phyloP scores from a whole-genome alignment of 2,329 filamentous ascomycete species.

The Eurotiales sp. region DNA sequence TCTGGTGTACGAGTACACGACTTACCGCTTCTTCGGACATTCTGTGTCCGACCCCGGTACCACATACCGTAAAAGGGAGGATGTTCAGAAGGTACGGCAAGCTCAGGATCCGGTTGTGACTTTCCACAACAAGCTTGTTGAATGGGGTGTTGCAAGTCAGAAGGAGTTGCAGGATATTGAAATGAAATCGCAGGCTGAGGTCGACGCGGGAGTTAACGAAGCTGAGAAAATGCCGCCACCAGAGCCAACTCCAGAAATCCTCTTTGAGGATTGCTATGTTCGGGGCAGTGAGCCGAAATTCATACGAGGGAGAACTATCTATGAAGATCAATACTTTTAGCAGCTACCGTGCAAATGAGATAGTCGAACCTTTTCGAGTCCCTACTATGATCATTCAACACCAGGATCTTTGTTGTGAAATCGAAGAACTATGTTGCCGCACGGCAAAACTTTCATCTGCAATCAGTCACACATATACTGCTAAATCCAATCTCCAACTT shows the following conservation, averaged over 20 bases:
- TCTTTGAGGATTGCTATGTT: conserved; percentile 92
- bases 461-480: too few relatives aligned
- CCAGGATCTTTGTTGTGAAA: too few relatives aligned
- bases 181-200: conserved; percentile 76
- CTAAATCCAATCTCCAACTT: too few relatives aligned
- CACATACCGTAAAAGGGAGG: conserved; percentile 93
- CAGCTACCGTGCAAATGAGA: too few relatives aligned
- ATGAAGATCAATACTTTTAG: too few relatives aligned
- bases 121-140: conserved; percentile 88
- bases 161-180: conserved; percentile 89
- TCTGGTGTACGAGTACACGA: conserved; percentile 95
- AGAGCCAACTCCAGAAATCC: conserved; percentile 69
- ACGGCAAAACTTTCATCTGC: too few relatives aligned
- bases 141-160: conserved; percentile 82
- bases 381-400: too few relatives aligned
- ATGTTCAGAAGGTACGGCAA: conserved; percentile 94
- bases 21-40: conserved; percentile 94
- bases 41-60: conserved; percentile 97
- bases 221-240: conserved; percentile 81
- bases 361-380: too few relatives aligned
- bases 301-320: too few relatives aligned
- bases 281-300: conserved; percentile 75
- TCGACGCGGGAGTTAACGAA: conserved; percentile 77
- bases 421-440: too few relatives aligned
- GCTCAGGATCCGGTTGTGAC: conserved; percentile 94